phyloP scores from a whole-genome alignment of 2,329 filamentous ascomycete genomes.

The Arthroderma sp. region DNA sequence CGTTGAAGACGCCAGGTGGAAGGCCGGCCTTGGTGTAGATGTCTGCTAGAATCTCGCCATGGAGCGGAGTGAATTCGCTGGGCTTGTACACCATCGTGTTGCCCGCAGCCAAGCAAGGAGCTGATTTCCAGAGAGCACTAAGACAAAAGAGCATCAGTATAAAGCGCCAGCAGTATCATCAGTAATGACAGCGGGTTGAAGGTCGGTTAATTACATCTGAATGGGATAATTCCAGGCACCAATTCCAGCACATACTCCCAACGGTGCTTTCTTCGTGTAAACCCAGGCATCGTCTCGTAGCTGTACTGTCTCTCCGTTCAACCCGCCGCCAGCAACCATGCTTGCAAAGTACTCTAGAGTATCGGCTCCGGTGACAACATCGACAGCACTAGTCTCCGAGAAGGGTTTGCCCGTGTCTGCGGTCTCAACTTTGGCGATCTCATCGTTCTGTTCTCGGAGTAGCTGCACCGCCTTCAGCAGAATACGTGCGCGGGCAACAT shows the following conservation, averaged over 20 bases:
- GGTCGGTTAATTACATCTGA: slow-evolving; percentile 47
- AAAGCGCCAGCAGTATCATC: neutral
- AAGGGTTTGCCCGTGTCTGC: slow-evolving; percentile 77
- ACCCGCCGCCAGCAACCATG: slow-evolving; percentile 60
- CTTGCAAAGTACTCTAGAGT: slow-evolving; percentile 80
- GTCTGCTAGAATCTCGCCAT: slow-evolving; percentile 61
- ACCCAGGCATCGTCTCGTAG: slow-evolving; percentile 67
- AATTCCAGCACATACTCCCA: slow-evolving; percentile 77
- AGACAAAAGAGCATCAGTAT: neutral
- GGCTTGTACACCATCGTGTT: slow-evolving; percentile 90
- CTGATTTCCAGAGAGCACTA: slow-evolving; percentile 72
- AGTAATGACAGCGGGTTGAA: neutral
- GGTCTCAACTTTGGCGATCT: slow-evolving; percentile 67
- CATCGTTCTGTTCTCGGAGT: slow-evolving; percentile 64
- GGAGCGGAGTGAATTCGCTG: slow-evolving; percentile 76
- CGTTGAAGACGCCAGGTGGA: slow-evolving; percentile 74
- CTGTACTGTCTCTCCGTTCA: slow-evolving; percentile 68
- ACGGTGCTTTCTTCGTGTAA: slow-evolving; percentile 67
- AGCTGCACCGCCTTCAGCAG: slow-evolving; percentile 64
- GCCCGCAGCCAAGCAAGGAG: slow-evolving; percentile 70
- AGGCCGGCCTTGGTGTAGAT: slow-evolving; percentile 69
- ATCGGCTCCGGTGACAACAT: slow-evolving; percentile 71
- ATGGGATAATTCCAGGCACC: slow-evolving; percentile 90
- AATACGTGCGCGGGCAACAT: slow-evolving; percentile 63
- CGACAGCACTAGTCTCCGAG: slow-evolving; percentile 72